Conservation (phyloP, 306 rosid genomes). For the Corylus avellana region DNA sequence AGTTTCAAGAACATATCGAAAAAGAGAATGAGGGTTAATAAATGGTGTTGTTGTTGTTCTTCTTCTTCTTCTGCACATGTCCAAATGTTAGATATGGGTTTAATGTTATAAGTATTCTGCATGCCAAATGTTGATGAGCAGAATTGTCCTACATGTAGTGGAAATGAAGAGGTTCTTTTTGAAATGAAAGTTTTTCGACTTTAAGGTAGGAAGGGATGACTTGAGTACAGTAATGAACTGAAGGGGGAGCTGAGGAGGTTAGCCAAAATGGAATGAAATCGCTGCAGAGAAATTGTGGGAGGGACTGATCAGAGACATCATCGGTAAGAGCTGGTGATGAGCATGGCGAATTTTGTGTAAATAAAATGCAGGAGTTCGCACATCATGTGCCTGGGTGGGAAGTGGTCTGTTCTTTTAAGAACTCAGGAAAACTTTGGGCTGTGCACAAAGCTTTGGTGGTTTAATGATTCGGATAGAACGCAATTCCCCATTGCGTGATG, state of each 20-base stretch:
- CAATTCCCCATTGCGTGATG: too few species aligned
- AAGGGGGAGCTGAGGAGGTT: slow-evolving; percentile 1
- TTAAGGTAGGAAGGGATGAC: not conserved
- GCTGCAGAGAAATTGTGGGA: not conserved
- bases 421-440: not conserved
- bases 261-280: too few species aligned
- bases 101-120: not conserved
- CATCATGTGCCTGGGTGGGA: not conserved
- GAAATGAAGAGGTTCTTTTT: not conserved
- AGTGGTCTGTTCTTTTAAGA: not conserved
- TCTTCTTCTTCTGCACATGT: not conserved
- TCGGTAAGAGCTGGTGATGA: too few species aligned
- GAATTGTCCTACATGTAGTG: not conserved
- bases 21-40: not conserved
- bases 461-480: not conserved
- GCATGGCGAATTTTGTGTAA: not conserved
- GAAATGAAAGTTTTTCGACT: not conserved
- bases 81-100: not conserved
- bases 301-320: not conserved
- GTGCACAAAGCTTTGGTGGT: slow-evolving; percentile 4
- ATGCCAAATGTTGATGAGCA: not conserved
- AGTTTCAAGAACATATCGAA: not conserved
- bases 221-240: not conserved
- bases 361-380: not conserved
- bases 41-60: not conserved